Evolutionary conservation across 2,329 filamentous ascomycete genomes (phyloP).

Genomic region (Nemania serpens): DNA sequence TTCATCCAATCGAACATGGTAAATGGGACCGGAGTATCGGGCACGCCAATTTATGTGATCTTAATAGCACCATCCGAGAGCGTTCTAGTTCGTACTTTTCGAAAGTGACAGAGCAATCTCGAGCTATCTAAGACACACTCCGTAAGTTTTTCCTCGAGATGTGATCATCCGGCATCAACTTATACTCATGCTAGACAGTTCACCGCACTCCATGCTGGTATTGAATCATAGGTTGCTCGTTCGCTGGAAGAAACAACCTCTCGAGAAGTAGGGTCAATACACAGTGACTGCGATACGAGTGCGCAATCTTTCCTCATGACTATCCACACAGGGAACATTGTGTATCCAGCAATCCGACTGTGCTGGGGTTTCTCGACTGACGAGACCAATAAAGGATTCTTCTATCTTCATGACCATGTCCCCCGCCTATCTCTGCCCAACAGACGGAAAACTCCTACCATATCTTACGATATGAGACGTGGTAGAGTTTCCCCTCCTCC

Average conservation of each 20-base stretch:
- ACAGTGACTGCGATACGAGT: not conserved
- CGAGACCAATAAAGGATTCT: not conserved
- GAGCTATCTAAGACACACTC: not conserved
- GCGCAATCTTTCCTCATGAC: not conserved
- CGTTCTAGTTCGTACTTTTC: constrained; percentile 8
- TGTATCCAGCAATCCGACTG: not conserved
- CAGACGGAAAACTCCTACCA: not conserved
- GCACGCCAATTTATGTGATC: constrained; percentile 3
- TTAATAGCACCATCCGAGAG: constrained; percentile 4
- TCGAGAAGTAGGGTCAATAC: not conserved
- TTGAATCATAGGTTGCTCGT: not conserved
- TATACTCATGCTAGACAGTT: not conserved
- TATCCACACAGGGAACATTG: not conserved
- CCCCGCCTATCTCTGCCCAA: not conserved
- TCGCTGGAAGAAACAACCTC: not conserved
- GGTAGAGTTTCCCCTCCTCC: not conserved
- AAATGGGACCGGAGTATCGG: not conserved
- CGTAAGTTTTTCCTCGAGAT: not conserved
- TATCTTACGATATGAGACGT: not conserved
- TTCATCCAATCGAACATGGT: not conserved
- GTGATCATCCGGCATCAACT: not conserved
- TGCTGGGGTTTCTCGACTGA: not conserved
- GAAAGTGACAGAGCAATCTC: not conserved
- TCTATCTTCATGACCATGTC: constrained; percentile 2
- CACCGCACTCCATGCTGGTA: not conserved